These are phyloP conservation scores for Blepharisma stoltei DNA, from an alignment of 73 alveolate species.

Conservation along the genomic window DNA sequence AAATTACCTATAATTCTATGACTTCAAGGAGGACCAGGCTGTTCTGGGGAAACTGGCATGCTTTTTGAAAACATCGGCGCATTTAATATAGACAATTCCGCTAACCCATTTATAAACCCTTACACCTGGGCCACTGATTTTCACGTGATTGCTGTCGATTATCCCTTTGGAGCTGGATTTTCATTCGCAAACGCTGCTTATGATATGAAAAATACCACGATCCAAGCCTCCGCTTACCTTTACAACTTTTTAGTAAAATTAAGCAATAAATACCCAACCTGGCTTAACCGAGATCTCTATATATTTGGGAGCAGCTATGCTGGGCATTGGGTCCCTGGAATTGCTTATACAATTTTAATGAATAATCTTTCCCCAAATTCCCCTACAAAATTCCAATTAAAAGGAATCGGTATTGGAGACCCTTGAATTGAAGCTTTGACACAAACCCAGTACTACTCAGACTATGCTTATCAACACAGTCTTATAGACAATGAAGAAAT, in stretches of 20 bases:
- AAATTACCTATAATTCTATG: slow-evolving; percentile 46
- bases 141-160: slow-evolving; percentile 44
- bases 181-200: not conserved
- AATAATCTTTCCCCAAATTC: slow-evolving; percentile 19
- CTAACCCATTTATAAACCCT: not conserved
- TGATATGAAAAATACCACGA: not conserved
- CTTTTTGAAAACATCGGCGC: slow-evolving; percentile 74
- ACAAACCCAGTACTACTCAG: slow-evolving; percentile 33
- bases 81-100: not conserved
- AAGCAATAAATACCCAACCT: slow-evolving; percentile 59
- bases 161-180: slow-evolving; percentile 63
- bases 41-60: slow-evolving; percentile 66
- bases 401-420: slow-evolving; percentile 62
- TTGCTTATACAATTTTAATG: slow-evolving; percentile 44
- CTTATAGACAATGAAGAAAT: slow-evolving; percentile 21
- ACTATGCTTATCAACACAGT: slow-evolving; percentile 26
- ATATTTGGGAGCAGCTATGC: slow-evolving; percentile 85
- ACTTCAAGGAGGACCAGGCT: slow-evolving; percentile 89
- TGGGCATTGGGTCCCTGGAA: slow-evolving; percentile 78
- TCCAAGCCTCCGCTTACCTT: not conserved
- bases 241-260: slow-evolving; percentile 48
- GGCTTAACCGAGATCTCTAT: slow-evolving; percentile 56
- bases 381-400: slow-evolving; percentile 31
- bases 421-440: slow-evolving; percentile 47
- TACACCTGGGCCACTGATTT: slow-evolving; percentile 39